Conservation (phyloP, 2,329 filamentous ascomycete genomes). For the Paecilomyces dactylethromorphus region DNA sequence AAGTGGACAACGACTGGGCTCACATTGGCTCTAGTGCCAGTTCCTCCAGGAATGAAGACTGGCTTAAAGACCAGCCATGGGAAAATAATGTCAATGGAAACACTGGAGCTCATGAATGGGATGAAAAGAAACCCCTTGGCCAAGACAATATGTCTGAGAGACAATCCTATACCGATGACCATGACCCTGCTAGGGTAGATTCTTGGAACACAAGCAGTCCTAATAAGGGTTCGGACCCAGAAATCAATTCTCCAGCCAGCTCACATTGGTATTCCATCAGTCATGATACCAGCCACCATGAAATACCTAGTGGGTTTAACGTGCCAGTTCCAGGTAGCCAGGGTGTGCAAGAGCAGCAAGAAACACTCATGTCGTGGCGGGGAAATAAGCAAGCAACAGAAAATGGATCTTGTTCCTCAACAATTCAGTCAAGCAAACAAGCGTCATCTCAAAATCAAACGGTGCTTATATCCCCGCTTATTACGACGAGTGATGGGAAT, state of each 20-base stretch:
- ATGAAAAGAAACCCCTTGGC: background rate
- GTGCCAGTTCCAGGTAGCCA: background rate
- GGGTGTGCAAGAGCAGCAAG: background rate
- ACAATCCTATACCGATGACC: background rate
- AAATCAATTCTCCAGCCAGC: background rate
- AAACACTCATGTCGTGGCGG: background rate
- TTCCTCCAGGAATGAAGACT: background rate
- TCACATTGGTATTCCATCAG: background rate
- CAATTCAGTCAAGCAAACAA: background rate
- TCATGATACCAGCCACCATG: background rate
- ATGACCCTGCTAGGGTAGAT: background rate
- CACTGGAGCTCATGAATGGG: background rate
- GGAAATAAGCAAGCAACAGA: background rate
- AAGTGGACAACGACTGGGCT: background rate
- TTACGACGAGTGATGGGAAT: slow-evolving; percentile 3
- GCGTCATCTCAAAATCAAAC: background rate
- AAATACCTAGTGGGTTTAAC: background rate
- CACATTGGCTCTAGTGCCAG: background rate
- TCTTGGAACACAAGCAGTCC: background rate
- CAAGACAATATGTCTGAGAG: background rate
- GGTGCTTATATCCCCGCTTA: slow-evolving; percentile 6
- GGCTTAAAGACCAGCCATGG: background rate
- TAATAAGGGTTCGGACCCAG: background rate
- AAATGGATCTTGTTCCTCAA: background rate
- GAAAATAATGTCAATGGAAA: background rate